Evolutionary conservation across 2,329 filamentous ascomycete genomes (phyloP), one percentile per base, ranked within the genome.

Genomic region (Penicillium sp.): DNA sequence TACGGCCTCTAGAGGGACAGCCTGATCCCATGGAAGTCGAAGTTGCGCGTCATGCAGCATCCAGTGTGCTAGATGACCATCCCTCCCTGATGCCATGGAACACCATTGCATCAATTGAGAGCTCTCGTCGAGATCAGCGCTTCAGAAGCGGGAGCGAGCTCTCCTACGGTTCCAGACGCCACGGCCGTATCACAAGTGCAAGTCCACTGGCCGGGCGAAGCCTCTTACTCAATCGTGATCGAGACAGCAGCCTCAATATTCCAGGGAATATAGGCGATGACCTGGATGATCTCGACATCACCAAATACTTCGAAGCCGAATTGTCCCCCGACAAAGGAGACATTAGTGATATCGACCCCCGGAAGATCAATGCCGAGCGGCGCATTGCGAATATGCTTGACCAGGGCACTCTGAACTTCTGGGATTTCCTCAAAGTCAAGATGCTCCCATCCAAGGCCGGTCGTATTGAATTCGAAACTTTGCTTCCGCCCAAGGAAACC

Each of bases 31-130:
- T 76, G 56, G 81, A 81, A 8, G 69, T 87, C 18, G 90, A 95
- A 68, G 70, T 89, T 22, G 88, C 86, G 18, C 83, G 89, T 70
- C 83, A 89, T 38, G 87, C 82, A 1, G 81, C 78, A 0, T 79
- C 82, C 0, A 81, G 82, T 7, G 79, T 94, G 47, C 82, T 83
- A 4, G 88, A 95, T 52, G 81, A 86, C 47, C 81, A 81, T 25
- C 82, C 82, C 22, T 82, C 80, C 4, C 73, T 79, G n/a, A 84
- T 88, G 78, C 86, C 86, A 10, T 89, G 86, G 86, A 88, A 88
- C 57, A 72, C 80, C 40, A 81, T 77, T 7, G 77, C 80, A 3
- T 83, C 81, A 2, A 63, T 78, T 4, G 75, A 78, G 46, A 79
- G 79, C 46, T 84, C 82, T 40, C 76, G 73, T 24, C 71, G 75